Percentiles rank a stretch among this genome's conserved stretches.
These are phyloP conservation scores for Boletellus sp. DNA, from an alignment of 1,284 basidiomycete genomes.

Conservation along the genomic window DNA sequence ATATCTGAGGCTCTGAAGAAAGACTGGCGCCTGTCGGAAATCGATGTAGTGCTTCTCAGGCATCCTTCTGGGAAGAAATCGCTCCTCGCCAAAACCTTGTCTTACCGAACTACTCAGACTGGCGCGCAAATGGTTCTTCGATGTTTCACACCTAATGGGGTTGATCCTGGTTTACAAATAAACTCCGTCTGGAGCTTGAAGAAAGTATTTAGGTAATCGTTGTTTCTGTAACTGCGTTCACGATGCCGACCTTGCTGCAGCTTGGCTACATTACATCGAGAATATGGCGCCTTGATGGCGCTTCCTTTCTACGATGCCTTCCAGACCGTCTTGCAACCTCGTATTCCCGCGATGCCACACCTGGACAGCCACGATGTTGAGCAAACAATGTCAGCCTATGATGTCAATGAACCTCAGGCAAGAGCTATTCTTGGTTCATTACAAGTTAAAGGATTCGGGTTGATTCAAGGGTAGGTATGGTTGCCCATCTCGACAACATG, in stretches of 20 bases:
- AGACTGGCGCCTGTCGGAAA: slow-evolving; percentile 76
- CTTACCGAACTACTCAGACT: slow-evolving; percentile 52
- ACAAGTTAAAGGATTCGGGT: slow-evolving; percentile 73
- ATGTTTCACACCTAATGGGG: slow-evolving; percentile 40
- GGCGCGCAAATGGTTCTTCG: slow-evolving; percentile 52
- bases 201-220: slow-evolving; percentile 76
- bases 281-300: slow-evolving; percentile 85
- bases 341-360: slow-evolving; percentile 47
- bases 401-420: slow-evolving; percentile 94
- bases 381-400: slow-evolving; percentile 67
- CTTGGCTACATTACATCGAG: slow-evolving; percentile 87
- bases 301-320: slow-evolving; percentile 82
- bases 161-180: slow-evolving; percentile 59
- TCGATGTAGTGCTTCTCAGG: slow-evolving; percentile 73
- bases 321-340: slow-evolving; percentile 67
- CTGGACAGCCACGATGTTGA: slow-evolving; percentile 57
- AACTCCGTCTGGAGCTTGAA: slow-evolving; percentile 71
- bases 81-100: slow-evolving; percentile 77
- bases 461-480: slow-evolving; percentile 87
- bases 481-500: slow-evolving; percentile 4
- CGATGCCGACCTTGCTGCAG: slow-evolving; percentile 40
- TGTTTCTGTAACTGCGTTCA: slow-evolving; percentile 3
- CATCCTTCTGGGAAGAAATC: slow-evolving; percentile 48
- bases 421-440: slow-evolving; percentile 82
- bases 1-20: slow-evolving; percentile 56